These are phyloP conservation scores for Sphaerulina vaccinii DNA, from an alignment of 2,329 filamentous ascomycete genomes.

Conservation along the genomic window DNA sequence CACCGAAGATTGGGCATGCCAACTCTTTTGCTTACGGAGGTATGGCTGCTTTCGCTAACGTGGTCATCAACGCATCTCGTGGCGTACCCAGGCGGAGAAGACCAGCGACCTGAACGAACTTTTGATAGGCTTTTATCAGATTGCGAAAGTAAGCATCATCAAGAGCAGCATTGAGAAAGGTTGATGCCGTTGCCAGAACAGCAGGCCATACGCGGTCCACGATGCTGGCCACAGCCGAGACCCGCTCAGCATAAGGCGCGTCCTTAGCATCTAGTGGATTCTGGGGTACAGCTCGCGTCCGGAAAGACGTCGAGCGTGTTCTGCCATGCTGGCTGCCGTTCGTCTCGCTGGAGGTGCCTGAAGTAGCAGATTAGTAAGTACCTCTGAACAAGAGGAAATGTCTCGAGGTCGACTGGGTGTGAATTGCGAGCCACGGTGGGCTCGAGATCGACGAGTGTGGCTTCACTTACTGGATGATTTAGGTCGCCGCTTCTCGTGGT, in stretches of 20 bases:
- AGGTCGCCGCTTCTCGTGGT: conserved; percentile 60
- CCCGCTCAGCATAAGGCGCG: conserved; percentile 67
- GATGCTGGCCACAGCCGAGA: conserved; percentile 75
- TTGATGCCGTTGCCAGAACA: conserved; percentile 89
- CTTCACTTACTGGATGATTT: conserved; percentile 28
- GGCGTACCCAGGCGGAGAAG: conserved; percentile 80
- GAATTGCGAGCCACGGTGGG: too few relatives aligned
- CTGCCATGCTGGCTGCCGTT: conserved; percentile 30
- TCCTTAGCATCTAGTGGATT: conserved; percentile 78
- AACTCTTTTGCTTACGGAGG: too few relatives aligned
- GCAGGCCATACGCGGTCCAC: conserved; percentile 95
- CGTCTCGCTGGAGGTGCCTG: conserved; percentile 1
- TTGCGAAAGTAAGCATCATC: conserved; percentile 93
- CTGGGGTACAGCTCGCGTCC: conserved; percentile 72
- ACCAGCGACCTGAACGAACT: conserved; percentile 91
- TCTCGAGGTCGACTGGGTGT: too few relatives aligned
- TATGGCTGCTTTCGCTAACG: conserved; percentile 87
- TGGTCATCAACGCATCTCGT: conserved; percentile 91
- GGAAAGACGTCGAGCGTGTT: conserved; percentile 63
- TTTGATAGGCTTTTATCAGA: conserved; percentile 88
- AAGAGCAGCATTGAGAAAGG: conserved; percentile 86
- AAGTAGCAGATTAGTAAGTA: too few relatives aligned
- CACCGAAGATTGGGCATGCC: too few relatives aligned
- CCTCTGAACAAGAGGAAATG: too few relatives aligned
- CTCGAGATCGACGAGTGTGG: too few relatives aligned